Percentiles rank a stretch among this genome's conserved stretches.
Evolutionary conservation across 2,329 filamentous ascomycete genomes (phyloP).

Genomic region (Intubia oerlemansii): DNA sequence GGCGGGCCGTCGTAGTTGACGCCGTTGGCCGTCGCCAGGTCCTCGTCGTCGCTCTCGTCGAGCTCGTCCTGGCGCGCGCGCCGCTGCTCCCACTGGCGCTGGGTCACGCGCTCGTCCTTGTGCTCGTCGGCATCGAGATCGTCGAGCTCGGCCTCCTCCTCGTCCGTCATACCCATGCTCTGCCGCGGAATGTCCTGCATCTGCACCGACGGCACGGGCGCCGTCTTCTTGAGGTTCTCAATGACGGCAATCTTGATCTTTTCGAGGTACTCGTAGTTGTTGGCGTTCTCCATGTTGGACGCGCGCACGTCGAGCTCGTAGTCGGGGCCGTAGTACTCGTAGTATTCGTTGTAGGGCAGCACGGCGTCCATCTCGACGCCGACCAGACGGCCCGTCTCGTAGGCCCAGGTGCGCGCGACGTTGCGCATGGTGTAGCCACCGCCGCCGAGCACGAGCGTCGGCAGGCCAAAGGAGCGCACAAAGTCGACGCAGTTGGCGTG

Average conservation of each 20-base stretch:
- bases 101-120: slow-evolving; percentile 61
- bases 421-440: slow-evolving; percentile 96
- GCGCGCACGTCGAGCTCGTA: slow-evolving; percentile 80
- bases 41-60: slow-evolving; percentile 78
- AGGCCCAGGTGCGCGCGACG: slow-evolving; percentile 90
- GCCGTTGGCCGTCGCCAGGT: slow-evolving; percentile 52
- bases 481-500: slow-evolving; percentile 89
- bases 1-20: slow-evolving; percentile 23
- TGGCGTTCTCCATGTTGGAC: slow-evolving; percentile 79
- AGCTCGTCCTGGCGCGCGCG: slow-evolving; percentile 61
- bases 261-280: slow-evolving; percentile 61
- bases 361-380: slow-evolving; percentile 60
- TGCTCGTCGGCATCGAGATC: slow-evolving; percentile 69
- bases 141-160: slow-evolving; percentile 43
- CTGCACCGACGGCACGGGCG: slow-evolving; percentile 75
- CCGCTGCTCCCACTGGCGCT: slow-evolving; percentile 64
- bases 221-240: slow-evolving; percentile 72
- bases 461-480: slow-evolving; percentile 67
- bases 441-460: slow-evolving; percentile 80
- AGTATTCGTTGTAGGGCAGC: slow-evolving; percentile 95
- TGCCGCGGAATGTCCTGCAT: slow-evolving; percentile 56
- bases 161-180: slow-evolving; percentile 40
- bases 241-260: slow-evolving; percentile 64
- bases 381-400: slow-evolving; percentile 80
- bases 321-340: slow-evolving; percentile 83